Evolutionary conservation across 2,329 filamentous ascomycete genomes (phyloP), one percentile per base, ranked within the genome.

Genomic region (Colletotrichum sp.): DNA sequence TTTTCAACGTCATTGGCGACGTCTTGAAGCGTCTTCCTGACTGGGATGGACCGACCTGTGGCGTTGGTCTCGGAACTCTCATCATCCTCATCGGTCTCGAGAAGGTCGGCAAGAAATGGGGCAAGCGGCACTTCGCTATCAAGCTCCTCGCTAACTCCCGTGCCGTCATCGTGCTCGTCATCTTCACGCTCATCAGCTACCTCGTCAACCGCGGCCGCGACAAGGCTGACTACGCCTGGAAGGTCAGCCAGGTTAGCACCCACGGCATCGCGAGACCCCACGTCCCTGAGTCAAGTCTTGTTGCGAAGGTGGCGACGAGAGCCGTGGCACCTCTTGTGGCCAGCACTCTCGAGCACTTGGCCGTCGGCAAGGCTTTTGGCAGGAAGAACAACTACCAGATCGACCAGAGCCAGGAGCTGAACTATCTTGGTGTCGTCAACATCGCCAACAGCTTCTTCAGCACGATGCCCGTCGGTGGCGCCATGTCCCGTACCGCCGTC

Each of bases 401-500:
- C 56, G 91, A 94, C 77, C 89, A 92, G 78, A 92, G 89, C 15
- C 92, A 94, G 80, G 92, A 94, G 78, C 87, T 94, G 6, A 90
- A 90, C 71, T 93, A 92, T 78, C 88, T 93, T 4, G 92, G 92
- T 16, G 82, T 90, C 21, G 88, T 89, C 60, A 93, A 93, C 82
- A 88, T 93, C 76, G 87, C 92, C 83, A 93, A 93, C 83, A 89
- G 89, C 66, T 91, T 93, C 83, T 93, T 94, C 82, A 90, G 91
- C 26, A 86, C 89, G 10, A 92, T 93, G 90, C 87, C 91, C 0
- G 87, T 93, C 13, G 91, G 91, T 16, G 92, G 92, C 30, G 92
- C 92, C 78, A 93, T 94, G 90, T 93, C 91, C 0, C 87, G 92
- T 10, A 93, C 92, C 0, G 91, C 92, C 6, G 91, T 94, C 79